These are phyloP conservation scores for Paraconiothyrium brasiliense DNA, from an alignment of 2,329 filamentous ascomycete genomes.

Conservation along the genomic window DNA sequence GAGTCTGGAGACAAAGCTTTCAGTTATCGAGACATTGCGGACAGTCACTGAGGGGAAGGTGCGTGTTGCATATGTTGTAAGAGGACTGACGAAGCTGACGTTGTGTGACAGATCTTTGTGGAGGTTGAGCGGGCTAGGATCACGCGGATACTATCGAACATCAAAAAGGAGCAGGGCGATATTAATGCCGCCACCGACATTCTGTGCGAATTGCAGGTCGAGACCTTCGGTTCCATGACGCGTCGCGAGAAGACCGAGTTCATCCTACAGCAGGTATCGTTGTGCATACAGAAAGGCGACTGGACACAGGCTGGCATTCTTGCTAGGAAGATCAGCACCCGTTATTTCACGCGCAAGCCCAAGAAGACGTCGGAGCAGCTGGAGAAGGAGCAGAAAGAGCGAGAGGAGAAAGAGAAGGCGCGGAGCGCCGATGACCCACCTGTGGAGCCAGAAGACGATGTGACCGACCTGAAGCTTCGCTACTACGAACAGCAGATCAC, in stretches of 20 bases:
- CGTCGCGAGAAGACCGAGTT: conserved; percentile 98
- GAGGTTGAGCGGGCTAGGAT: conserved; percentile 97
- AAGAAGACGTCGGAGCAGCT: conserved; percentile 91
- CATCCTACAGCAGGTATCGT: conserved; percentile 90
- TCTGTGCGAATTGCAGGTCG: conserved; percentile 95
- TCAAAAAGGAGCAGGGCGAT: conserved; percentile 96
- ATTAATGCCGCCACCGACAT: conserved; percentile 89
- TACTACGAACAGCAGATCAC: conserved; percentile 98
- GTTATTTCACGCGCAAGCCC: conserved; percentile 87
- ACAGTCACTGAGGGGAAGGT: conserved; percentile 98
- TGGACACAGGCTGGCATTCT: conserved; percentile 96
- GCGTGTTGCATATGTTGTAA: conserved; percentile 28
- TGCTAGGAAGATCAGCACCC: conserved; percentile 95
- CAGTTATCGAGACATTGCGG: conserved; percentile 91
- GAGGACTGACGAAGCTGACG: conserved; percentile 28
- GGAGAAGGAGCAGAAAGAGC: conserved; percentile 88
- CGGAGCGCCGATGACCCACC: conserved; percentile 80
- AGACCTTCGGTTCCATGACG: conserved; percentile 98
- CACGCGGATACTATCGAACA: conserved; percentile 93
- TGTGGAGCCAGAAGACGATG: conserved; percentile 82
- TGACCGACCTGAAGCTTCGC: conserved; percentile 92
- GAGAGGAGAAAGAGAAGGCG: conserved; percentile 83
- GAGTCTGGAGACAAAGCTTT: conserved; percentile 85
- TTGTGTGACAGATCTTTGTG: conserved; percentile 81
- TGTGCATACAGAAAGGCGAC: conserved; percentile 95